phyloP scores from a whole-genome alignment of 1,139 yeast species.

The Hemisphaericaspora lyxosophila region DNA sequence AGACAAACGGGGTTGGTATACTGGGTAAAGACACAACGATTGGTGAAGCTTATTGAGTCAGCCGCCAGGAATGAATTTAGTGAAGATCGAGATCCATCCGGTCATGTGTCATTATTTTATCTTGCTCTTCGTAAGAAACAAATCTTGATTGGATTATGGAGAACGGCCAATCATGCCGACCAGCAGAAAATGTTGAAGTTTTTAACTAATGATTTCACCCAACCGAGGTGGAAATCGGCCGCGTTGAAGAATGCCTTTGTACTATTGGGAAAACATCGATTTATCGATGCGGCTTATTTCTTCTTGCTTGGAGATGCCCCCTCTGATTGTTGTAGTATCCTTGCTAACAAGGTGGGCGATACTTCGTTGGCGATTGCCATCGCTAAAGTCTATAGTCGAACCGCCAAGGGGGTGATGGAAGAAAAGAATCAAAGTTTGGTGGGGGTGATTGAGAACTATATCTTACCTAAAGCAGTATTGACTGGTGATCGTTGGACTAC shows the following conservation, averaged over 20 bases:
- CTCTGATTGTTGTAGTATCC: slow-evolving; percentile 73
- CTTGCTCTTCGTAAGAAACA: slow-evolving; percentile 77
- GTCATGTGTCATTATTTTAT: slow-evolving; percentile 68
- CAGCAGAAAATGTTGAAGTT: slow-evolving; percentile 78
- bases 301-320: slow-evolving; percentile 79
- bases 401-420: slow-evolving; percentile 9
- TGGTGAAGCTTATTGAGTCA: slow-evolving; percentile 58
- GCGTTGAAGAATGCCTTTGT: slow-evolving; percentile 94
- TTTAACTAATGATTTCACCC: slow-evolving; percentile 70
- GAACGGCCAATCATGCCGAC: slow-evolving; percentile 74
- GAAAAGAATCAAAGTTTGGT: slow-evolving; percentile 33
- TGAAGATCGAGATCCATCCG: slow-evolving; percentile 68
- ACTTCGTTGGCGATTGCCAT: slow-evolving; percentile 74
- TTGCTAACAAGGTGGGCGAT: slow-evolving; percentile 67
- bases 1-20: slow-evolving; percentile 64
- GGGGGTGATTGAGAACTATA: slow-evolving; percentile 48
- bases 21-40: slow-evolving; percentile 61
- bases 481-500: slow-evolving; percentile 80
- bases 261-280: slow-evolving; percentile 82
- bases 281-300: slow-evolving; percentile 84
- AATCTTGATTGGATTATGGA: slow-evolving; percentile 80
- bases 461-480: slow-evolving; percentile 58
- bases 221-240: slow-evolving; percentile 79
- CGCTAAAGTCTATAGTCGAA: slow-evolving; percentile 62
- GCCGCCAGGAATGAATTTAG: slow-evolving; percentile 70